These are phyloP conservation scores for Blastomyces emzantsi DNA, from an alignment of 2,329 filamentous ascomycete species.

Conservation along the genomic window DNA sequence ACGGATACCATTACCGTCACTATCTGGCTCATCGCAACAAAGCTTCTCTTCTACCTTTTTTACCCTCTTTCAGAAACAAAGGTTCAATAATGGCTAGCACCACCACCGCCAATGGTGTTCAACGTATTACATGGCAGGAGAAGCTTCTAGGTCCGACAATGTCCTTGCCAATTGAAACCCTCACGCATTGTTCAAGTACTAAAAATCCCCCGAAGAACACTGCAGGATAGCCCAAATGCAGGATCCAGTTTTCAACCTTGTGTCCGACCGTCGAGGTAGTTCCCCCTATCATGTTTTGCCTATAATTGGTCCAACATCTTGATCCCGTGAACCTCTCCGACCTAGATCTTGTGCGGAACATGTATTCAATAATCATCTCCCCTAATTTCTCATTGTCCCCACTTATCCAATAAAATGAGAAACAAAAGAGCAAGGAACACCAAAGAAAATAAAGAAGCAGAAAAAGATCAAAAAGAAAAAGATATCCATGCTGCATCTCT, in stretches of 20 bases:
- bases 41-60: slow-evolving; percentile 6
- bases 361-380: background rate
- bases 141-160: slow-evolving; percentile 45
- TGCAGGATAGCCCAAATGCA: slow-evolving; percentile 48
- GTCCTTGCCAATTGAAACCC: slow-evolving; percentile 10
- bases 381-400: background rate
- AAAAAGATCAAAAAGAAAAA: background rate
- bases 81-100: slow-evolving; percentile 18
- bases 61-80: slow-evolving; percentile 6
- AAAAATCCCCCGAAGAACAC: slow-evolving; percentile 40
- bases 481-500: slow-evolving; percentile 15
- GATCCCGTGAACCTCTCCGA: background rate
- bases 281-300: slow-evolving; percentile 7
- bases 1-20: background rate
- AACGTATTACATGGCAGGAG: slow-evolving; percentile 45
- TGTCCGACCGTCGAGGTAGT: slow-evolving; percentile 65
- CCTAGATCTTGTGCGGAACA: background rate
- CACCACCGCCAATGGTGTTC: slow-evolving; percentile 15
- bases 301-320: background rate
- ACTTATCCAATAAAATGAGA: background rate
- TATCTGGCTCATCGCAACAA: background rate
- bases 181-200: slow-evolving; percentile 12
- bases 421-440: background rate
- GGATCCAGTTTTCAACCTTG: slow-evolving; percentile 57
- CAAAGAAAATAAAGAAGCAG: background rate